A percentile compares a stretch with the other conserved stretches of the same genome.
Conservation (phyloP, 306 rosid genomes). For the Sindora glabra region DNA sequence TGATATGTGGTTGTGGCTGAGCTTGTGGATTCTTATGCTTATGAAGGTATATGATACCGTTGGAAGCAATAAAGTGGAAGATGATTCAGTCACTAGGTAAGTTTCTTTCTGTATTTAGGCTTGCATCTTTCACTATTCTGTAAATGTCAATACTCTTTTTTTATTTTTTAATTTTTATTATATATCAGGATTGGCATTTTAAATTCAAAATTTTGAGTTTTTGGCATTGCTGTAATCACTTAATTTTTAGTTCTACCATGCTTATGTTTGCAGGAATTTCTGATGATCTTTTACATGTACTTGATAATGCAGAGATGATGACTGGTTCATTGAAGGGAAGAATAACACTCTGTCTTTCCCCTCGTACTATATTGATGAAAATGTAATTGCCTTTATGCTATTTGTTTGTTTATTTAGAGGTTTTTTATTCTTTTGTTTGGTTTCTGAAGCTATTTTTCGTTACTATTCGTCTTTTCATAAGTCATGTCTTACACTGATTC, state of each 20-base stretch:
- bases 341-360: conserved; percentile 79
- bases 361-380: conserved; percentile 95
- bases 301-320: conserved; percentile 75
- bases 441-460: neutral
- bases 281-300: conserved; percentile 17
- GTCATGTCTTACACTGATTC: conserved; percentile 21
- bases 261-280: neutral
- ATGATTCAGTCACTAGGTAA: conserved; percentile 58
- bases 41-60: conserved; percentile 87
- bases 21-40: conserved; percentile 21
- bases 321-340: conserved; percentile 82
- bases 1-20: conserved; percentile 21
- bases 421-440: too few species aligned
- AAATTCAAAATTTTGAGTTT: neutral
- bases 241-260: conserved; percentile 4
- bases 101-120: conserved; percentile 3
- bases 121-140: conserved; percentile 1
- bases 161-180: conserved; percentile 3
- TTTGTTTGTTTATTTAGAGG: too few species aligned
- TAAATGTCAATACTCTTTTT: conserved; percentile 4
- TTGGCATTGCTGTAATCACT: conserved; percentile 5
- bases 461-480: conserved; percentile 2
- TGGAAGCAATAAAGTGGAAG: conserved; percentile 82
- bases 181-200: conserved; percentile 1
- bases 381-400: conserved; percentile 46